Conservation (phyloP, 148 eudicot genomes). For the Persicaria maculosa region DNA sequence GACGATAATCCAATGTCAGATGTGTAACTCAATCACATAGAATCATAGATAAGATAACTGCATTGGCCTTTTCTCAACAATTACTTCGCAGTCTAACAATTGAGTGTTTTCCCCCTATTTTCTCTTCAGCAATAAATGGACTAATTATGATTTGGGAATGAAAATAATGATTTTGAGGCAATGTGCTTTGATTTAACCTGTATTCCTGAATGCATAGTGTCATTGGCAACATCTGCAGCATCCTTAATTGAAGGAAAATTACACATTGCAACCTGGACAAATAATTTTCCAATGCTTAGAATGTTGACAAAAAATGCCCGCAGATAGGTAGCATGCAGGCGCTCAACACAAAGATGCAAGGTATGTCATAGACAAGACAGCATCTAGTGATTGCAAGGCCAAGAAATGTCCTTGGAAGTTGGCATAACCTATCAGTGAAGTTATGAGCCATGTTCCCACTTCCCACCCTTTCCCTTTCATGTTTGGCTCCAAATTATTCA, state of each 20-base stretch:
- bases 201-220: slow-evolving; percentile 83
- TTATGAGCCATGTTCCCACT: too few species aligned
- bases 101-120: not conserved
- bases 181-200: slow-evolving; percentile 39
- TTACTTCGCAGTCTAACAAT: not conserved
- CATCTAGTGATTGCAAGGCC: not conserved
- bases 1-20: not conserved
- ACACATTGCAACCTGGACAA: slow-evolving; percentile 86
- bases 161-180: not conserved
- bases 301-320: not conserved
- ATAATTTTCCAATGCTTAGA: not conserved
- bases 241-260: slow-evolving; percentile 89
- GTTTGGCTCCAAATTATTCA: too few species aligned
- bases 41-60: not conserved
- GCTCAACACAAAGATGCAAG: not conserved
- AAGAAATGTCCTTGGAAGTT: not conserved
- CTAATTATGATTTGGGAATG: not conserved
- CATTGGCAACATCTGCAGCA: slow-evolving; percentile 98
- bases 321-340: not conserved
- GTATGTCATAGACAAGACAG: too few species aligned
- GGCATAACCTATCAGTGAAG: not conserved
- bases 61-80: not conserved
- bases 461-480: too few species aligned
- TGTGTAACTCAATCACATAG: not conserved
- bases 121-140: not conserved